A percentile compares a stretch with the other conserved stretches of the same genome.
Conservation (phyloP, 345 rosid species). For the Garcia nutans region DNA sequence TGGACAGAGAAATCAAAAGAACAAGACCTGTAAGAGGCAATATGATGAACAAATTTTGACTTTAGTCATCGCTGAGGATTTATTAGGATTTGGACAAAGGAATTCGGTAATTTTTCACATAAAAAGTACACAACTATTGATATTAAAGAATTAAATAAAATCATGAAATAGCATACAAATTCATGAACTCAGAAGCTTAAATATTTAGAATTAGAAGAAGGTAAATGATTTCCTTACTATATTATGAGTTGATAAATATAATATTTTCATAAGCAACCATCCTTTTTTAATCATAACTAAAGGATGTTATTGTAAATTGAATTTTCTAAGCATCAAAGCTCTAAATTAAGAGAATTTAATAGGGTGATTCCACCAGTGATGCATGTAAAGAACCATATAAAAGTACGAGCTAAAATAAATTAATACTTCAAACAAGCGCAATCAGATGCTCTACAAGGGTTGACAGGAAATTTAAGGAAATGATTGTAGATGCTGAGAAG, state of each 20-base stretch:
- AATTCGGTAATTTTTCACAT: background rate
- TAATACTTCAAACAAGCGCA: background rate
- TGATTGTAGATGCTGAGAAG: too few species aligned
- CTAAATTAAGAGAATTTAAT: background rate
- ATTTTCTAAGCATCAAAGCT: background rate
- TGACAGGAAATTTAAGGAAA: background rate
- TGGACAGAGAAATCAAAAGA: conserved; percentile 28
- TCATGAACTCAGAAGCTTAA: background rate
- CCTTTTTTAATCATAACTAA: too few species aligned
- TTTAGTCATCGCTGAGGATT: background rate
- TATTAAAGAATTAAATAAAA: background rate
- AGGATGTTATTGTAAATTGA: too few species aligned
- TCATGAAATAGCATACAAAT: background rate
- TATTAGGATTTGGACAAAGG: conserved; percentile 11
- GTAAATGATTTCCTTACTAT: background rate
- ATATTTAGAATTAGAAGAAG: background rate
- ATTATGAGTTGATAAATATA: too few species aligned
- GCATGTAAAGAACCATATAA: background rate
- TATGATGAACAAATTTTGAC: background rate
- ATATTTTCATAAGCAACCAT: too few species aligned
- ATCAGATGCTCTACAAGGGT: background rate
- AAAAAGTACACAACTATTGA: background rate
- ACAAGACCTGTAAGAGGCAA: background rate
- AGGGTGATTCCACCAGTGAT: background rate
- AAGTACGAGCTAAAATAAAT: background rate